A percentile compares a stretch with the other conserved stretches of the same genome.
phyloP scores from a whole-genome alignment of 352 stramenopile species.

The Phytophthora idaei region DNA sequence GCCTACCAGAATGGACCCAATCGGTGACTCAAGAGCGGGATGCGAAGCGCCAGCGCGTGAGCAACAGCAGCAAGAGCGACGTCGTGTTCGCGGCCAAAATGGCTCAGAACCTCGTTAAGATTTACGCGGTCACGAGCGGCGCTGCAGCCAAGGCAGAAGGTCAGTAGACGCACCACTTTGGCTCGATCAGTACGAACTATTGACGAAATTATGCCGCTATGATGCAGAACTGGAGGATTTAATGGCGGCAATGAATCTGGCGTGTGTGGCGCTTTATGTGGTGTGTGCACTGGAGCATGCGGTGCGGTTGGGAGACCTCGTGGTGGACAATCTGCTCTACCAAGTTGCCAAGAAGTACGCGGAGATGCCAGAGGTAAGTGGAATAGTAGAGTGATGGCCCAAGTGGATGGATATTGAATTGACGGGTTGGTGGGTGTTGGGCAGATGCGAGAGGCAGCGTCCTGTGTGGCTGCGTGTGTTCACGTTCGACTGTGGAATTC shows the following conservation, averaged over 20 bases:
- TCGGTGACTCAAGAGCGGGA: constrained; percentile 15
- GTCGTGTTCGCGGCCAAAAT: constrained; percentile 60
- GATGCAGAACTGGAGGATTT: constrained; percentile 33
- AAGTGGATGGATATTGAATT: not conserved
- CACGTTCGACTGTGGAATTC: constrained; percentile 61
- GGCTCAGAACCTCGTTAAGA: constrained; percentile 66
- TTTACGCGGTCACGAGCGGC: constrained; percentile 36
- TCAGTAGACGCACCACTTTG: constrained; percentile 2
- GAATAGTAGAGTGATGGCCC: not conserved
- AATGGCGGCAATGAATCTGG: constrained; percentile 54
- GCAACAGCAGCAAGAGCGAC: constrained; percentile 32
- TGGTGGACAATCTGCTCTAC: constrained; percentile 82
- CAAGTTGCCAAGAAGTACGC: constrained; percentile 79
- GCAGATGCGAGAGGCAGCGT: constrained; percentile 34
- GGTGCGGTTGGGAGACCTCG: constrained; percentile 59
- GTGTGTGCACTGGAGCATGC: constrained; percentile 48
- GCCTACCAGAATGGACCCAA: constrained; percentile 22
- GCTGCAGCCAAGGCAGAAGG: constrained; percentile 27
- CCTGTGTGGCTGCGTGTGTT: constrained; percentile 49
- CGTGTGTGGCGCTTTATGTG: constrained; percentile 58
- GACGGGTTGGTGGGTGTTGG: constrained; percentile 1
- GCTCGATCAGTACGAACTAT: not conserved
- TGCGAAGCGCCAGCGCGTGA: constrained; percentile 29
- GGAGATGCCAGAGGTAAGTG: constrained; percentile 52
- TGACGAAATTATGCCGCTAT: not conserved